Conservation (phyloP, 306 rosid species). For the Cucumis melo region DNA sequence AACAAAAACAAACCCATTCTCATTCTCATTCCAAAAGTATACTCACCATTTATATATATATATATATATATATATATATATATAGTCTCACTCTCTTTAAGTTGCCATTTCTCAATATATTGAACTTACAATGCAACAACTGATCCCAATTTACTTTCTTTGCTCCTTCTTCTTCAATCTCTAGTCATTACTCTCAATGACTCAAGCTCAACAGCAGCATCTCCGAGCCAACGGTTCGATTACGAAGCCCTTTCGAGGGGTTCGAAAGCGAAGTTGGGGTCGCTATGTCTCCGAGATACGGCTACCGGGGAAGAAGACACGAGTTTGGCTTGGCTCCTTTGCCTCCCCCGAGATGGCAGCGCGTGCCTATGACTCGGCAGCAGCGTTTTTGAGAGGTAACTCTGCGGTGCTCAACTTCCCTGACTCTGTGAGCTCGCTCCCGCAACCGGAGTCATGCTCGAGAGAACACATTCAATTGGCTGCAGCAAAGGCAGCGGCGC, state of each 20-base stretch:
- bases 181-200: neutral
- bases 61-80: neutral
- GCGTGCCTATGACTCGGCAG: conserved; percentile 43
- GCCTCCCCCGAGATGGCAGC: conserved; percentile 39
- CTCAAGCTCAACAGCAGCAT: neutral
- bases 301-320: conserved; percentile 28
- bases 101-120: neutral
- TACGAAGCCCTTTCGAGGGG: conserved; percentile 18
- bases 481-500: conserved; percentile 33
- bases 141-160: neutral
- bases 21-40: neutral
- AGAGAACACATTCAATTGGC: conserved; percentile 36
- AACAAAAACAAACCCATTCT: neutral
- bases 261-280: conserved; percentile 42
- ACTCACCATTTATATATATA: neutral
- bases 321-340: conserved; percentile 42
- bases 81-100: neutral
- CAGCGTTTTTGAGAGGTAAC: conserved; percentile 27
- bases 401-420: conserved; percentile 41
- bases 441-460: conserved; percentile 27
- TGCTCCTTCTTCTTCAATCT: neutral
- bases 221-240: neutral
- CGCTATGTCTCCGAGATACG: conserved; percentile 41
- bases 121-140: neutral
- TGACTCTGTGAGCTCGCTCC: conserved; percentile 15